phyloP scores from a whole-genome alignment of 805 yeast species.

The Metschnikowia vanudenii region DNA sequence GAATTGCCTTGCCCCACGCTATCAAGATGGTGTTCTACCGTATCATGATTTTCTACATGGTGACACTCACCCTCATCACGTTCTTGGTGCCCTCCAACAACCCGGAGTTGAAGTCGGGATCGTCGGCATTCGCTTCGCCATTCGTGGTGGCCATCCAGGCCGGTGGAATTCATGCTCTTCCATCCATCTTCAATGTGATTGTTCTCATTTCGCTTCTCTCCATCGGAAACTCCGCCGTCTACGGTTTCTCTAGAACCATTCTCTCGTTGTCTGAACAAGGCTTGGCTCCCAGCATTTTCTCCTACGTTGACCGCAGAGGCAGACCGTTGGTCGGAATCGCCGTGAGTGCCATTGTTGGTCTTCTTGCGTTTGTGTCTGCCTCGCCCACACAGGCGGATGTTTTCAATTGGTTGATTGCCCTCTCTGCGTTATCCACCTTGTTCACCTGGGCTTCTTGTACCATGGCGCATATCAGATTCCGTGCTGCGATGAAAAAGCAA shows the following conservation, averaged over 20 bases:
- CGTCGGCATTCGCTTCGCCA: slow-evolving; percentile 39
- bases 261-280: slow-evolving; percentile 42
- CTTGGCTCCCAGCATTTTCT: slow-evolving; percentile 35
- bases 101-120: slow-evolving; percentile 23
- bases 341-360: slow-evolving; percentile 33
- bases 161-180: slow-evolving; percentile 42
- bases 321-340: slow-evolving; percentile 40
- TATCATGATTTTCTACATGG: slow-evolving; percentile 39
- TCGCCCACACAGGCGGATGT: slow-evolving; percentile 37
- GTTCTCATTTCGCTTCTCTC: slow-evolving; percentile 42
- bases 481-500: slow-evolving; percentile 38
- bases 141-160: slow-evolving; percentile 43
- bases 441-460: slow-evolving; percentile 45
- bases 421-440: slow-evolving; percentile 41
- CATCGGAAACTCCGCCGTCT: slow-evolving; percentile 44
- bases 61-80: slow-evolving; percentile 40
- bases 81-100: slow-evolving; percentile 38
- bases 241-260: slow-evolving; percentile 43
- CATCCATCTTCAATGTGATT: slow-evolving; percentile 43
- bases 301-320: slow-evolving; percentile 40
- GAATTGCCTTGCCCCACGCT: slow-evolving; percentile 40
- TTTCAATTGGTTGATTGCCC: slow-evolving; percentile 42
- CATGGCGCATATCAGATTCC: slow-evolving; percentile 40
- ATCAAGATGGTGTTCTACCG: slow-evolving; percentile 45
- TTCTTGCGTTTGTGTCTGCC: slow-evolving; percentile 41